Evolutionary conservation across 2,329 filamentous ascomycete genomes (phyloP).

Genomic region (Trichophyton mentagrophytes): DNA sequence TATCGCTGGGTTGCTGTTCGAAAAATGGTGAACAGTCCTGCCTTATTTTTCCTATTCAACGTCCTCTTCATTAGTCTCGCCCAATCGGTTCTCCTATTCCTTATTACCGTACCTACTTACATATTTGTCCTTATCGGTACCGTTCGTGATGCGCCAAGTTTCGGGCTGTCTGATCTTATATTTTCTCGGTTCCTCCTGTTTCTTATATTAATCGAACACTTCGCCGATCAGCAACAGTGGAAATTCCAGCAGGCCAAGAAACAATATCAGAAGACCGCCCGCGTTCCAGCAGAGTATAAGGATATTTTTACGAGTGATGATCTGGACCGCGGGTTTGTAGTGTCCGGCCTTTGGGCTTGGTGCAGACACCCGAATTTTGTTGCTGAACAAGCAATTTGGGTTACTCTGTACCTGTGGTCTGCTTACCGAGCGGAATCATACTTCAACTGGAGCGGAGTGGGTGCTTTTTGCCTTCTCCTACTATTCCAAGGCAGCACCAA

Average conservation of each 20-base stretch:
- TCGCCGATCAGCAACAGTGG: slow-evolving; percentile 92
- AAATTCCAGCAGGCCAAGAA: slow-evolving; percentile 71
- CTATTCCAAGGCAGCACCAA: slow-evolving; percentile 84
- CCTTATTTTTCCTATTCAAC: slow-evolving; percentile 76
- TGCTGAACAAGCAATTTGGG: slow-evolving; percentile 83
- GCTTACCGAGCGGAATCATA: slow-evolving; percentile 58
- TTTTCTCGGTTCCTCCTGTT: slow-evolving; percentile 45
- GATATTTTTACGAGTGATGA: slow-evolving; percentile 52
- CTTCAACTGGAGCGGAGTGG: slow-evolving; percentile 67
- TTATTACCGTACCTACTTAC: slow-evolving; percentile 72
- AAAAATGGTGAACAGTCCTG: slow-evolving; percentile 53
- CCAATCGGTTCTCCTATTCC: slow-evolving; percentile 70
- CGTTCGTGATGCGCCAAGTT: slow-evolving; percentile 41
- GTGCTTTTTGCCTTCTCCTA: slow-evolving; percentile 55
- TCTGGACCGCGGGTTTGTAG: slow-evolving; percentile 79
- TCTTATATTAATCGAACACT: slow-evolving; percentile 54
- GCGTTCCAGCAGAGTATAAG: slow-evolving; percentile 47
- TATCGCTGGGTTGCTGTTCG: slow-evolving; percentile 81
- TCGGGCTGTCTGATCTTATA: slow-evolving; percentile 48
- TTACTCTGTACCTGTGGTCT: slow-evolving; percentile 76
- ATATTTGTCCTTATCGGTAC: slow-evolving; percentile 56
- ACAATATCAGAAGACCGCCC: slow-evolving; percentile 58
- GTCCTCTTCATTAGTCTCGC: slow-evolving; percentile 74
- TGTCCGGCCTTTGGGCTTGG: slow-evolving; percentile 72
- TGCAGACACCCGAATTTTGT: slow-evolving; percentile 92